Evolutionary conservation across 2,329 filamentous ascomycete genomes (phyloP), one percentile per base, ranked within the genome.

Genomic region (Uncinocarpus reesii): DNA sequence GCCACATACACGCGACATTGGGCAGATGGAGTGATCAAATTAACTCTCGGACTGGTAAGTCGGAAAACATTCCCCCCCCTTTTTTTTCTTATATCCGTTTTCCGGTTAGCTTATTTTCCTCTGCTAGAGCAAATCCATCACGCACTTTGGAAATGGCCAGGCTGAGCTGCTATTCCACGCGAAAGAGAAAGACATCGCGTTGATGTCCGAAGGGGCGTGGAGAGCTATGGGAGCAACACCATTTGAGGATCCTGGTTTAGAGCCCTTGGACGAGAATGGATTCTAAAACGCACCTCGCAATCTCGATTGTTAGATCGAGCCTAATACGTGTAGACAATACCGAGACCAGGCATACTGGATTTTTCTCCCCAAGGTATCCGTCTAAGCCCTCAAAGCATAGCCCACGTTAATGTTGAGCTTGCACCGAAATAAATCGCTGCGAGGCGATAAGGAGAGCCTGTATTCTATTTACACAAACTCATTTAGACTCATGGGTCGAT

Each of bases 11-110:
- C 57, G 21, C 65, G 67, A 8, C 56, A 65, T 23, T 74, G 70
- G 67, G 63, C 69, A 1, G 74, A 78, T 42, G 69, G 68, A 0
- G 61, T 69, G 4, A 78, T 77, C 49, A 76, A 77, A 57, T 55
- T 79, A 54, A 78, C 75, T 0, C 58, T 78, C 6, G 75, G 75
- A 7, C 53, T 77, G 58, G 74, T 77, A 59, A 61, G 69, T 57
- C 10, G 20, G 28, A 21, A 21, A 23, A 16, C 16, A 38, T n/a
- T 7, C 16, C 37, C 36, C 18, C 36, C 10, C 18, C 36, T 5
- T 24, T 7, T 15, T 3, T 13, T 20, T 31, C 13, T 15, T 23
- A 8, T 43, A 15, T 3, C 15, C 16, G 15, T 34, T 36, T n/a
- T n/a, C n/a, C n/a, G n/a, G n/a, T n/a, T n/a, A n/a, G 53, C 57